Base-by-base conservation (phyloP, 2,329 filamentous ascomycete species). In the Trichoderma sp. region DNA sequence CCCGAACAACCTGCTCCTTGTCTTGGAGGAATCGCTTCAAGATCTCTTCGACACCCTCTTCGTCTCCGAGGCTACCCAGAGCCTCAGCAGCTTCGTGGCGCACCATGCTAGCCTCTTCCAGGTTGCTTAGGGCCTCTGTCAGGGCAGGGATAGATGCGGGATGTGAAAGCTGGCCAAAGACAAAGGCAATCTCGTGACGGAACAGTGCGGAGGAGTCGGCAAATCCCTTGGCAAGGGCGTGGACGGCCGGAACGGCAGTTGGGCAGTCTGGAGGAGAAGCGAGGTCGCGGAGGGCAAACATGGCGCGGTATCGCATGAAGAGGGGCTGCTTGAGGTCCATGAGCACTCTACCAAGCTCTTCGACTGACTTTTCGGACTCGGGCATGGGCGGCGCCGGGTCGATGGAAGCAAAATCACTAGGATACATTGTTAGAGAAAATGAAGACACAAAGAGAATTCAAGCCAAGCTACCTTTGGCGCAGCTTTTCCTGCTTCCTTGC, bases 51-150 rank as follows among this genome's bases (percentile, higher is more conserved):
- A 99, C 96, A 24, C 95, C 95, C 59, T 94, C 91, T 80, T 97
- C 94, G 26, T 97, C 93, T 28, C 96, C 96, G 37, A 99, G 85
- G 76, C 94, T 97, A 30, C 96, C 96, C 30, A 99, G 87, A 28
- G 96, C 96, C 82, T 99, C 96, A 1, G 96, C 96, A 59, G 96
- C 96, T 82, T 99, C 96, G 77, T 99, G 96, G 68, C 96, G 90
- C 68, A 99, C 96, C 96, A 99, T 99, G 76, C 94, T 94, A 28
- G 89, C 91, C 82, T 99, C 96, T 67, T 92, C 84, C 59, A 87
- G 82, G 78, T 99, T 86, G 75, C 91, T 91, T 69, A 99, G 84
- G 1, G 92, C 89, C 63, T 87, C 88, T 18, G 91, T 91, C 69
- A 99, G 87, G 70, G 93, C 93, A 4, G 96, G 94, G 73, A 99